Evolutionary conservation across 345 rosid genomes (phyloP).

Genomic region (Eucalyptus paniculata): DNA sequence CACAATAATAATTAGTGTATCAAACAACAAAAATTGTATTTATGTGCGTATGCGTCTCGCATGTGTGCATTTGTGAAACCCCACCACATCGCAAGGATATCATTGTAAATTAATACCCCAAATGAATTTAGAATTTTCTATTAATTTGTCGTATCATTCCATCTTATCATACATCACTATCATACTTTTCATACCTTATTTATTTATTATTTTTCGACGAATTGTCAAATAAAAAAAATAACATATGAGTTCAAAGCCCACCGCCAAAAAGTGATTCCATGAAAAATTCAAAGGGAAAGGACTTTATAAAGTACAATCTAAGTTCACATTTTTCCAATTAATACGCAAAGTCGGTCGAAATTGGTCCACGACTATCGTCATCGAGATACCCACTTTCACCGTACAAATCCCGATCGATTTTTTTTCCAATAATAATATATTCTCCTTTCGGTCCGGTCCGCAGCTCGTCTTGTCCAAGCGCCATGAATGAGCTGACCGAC

Average conservation of each 20-base stretch:
- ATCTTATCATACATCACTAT: accelerated
- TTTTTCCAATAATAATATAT: not conserved
- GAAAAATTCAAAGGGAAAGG: not conserved
- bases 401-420: not conserved
- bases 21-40: not conserved
- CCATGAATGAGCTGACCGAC: not conserved
- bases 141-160: not conserved
- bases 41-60: accelerated
- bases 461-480: not conserved
- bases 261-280: not conserved
- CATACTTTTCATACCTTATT: accelerated
- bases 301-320: not conserved
- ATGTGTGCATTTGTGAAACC: not conserved
- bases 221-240: not conserved
- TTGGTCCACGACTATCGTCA: not conserved
- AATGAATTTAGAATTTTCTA: not conserved
- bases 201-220: accelerated
- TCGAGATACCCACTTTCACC: not conserved
- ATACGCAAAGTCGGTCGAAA: not conserved
- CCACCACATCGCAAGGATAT: not conserved
- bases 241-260: not conserved
- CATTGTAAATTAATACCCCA: not conserved
- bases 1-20: not conserved
- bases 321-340: not conserved
- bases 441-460: not conserved